Evolutionary conservation across 2,329 filamentous ascomycete genomes (phyloP), one percentile per base, ranked within the genome.

Genomic region (Magnaporthiopsis poae): DNA sequence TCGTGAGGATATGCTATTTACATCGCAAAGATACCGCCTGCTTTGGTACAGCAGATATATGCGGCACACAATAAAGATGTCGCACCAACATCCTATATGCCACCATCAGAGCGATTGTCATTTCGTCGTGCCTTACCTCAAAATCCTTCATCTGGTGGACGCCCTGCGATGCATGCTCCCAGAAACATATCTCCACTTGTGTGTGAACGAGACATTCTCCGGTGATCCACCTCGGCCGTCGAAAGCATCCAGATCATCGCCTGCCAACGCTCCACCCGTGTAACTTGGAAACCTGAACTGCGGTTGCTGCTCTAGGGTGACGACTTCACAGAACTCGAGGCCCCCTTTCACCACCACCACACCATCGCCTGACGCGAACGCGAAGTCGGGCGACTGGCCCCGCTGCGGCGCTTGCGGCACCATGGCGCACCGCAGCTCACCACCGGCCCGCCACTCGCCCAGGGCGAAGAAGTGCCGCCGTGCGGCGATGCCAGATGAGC

Each of bases 391-490:
- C n/a, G 62, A 63, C 62, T 46, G 35, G n/a, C n/a, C 13, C 62
- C n/a, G 62, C 13, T 60, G n/a, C n/a, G 59, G 5, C 33, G 62
- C 8, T 0, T 1, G 11, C 25, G 31, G 21, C 35, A 46, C 33
- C 35, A 63, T 63, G 5, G 31, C 29, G 25, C 62, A 63, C 62
- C 18, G 35, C 31, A 63, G 11, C 35, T 36, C 31, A 11, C 35
- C 35, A 18, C 3, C 8, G 15, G 35, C 62, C n/a, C 67, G 68
- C 70, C 70, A 71, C 63, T 71, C 69, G 21, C 67, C 68, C 27
- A 71, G 31, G 1, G 67, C 69, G 64, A 72, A 72, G 67, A 71
- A 72, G 67, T 71, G 71, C 3, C 69, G 66, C 18, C 46, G 60
- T 0, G 63, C 66, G 8, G 66, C 65, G 64, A 59, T 4, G 25